A percentile compares a stretch with the other conserved stretches of the same genome.
Evolutionary conservation across 768 basidiomycete species (phyloP).

Genomic region (Collybiopsis confluens): DNA sequence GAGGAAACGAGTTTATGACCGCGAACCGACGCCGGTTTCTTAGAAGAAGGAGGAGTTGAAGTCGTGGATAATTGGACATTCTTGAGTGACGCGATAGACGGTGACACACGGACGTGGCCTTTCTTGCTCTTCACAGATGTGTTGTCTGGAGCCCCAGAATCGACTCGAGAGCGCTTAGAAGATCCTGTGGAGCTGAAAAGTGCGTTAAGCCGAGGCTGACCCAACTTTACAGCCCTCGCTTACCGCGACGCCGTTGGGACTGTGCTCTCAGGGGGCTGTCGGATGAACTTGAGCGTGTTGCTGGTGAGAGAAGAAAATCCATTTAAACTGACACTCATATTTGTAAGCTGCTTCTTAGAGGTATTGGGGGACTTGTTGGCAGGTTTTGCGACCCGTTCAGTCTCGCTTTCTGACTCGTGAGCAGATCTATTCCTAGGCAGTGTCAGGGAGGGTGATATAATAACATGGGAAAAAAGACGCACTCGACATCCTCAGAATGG

Average conservation of each 20-base stretch:
- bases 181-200: slow-evolving; percentile 23
- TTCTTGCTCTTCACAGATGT: slow-evolving; percentile 20
- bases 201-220: neutral
- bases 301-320: too few species aligned
- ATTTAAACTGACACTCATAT: slow-evolving; percentile 8
- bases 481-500: neutral
- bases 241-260: neutral
- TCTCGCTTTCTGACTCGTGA: neutral
- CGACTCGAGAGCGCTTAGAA: slow-evolving; percentile 21
- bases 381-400: neutral
- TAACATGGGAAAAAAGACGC: neutral
- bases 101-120: slow-evolving; percentile 19
- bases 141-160: slow-evolving; percentile 11
- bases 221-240: neutral
- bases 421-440: neutral
- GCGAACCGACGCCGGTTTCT: slow-evolving; percentile 14
- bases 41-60: slow-evolving; percentile 14
- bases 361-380: neutral
- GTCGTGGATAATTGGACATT: slow-evolving; percentile 12
- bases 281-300: neutral
- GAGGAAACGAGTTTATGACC: slow-evolving; percentile 13
- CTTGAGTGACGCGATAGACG: slow-evolving; percentile 30
- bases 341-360: neutral
- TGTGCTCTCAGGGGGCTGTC: slow-evolving; percentile 5
- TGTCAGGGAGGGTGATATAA: neutral